Evolutionary conservation across 2,329 filamentous ascomycete species (phyloP).

Genomic region (Stemphylium beticola): DNA sequence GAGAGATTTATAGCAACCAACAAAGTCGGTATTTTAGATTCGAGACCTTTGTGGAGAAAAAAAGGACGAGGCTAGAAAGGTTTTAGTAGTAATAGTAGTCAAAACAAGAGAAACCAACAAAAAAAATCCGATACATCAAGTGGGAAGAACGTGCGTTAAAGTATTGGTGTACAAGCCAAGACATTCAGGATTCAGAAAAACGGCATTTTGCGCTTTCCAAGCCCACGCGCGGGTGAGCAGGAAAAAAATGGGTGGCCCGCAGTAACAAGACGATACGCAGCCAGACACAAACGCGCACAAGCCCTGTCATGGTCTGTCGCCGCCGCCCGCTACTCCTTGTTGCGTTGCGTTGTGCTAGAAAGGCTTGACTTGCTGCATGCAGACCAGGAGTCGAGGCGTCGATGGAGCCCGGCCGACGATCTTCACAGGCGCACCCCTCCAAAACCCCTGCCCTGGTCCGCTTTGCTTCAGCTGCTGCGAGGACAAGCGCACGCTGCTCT

Average conservation of each 20-base stretch:
- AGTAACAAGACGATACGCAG: no score
- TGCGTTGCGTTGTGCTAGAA: not conserved
- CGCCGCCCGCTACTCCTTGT: not conserved
- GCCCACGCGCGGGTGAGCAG: not conserved
- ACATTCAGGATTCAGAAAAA: not conserved
- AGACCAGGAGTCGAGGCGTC: conserved; percentile 5
- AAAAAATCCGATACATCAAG: conserved; percentile 17
- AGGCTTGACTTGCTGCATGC: no score
- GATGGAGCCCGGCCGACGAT: conserved; percentile 13
- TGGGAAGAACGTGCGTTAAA: conserved; percentile 41
- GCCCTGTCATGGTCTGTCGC: conserved; percentile 8
- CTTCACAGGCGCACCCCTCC: conserved; percentile 20
- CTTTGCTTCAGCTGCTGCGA: conserved; percentile 13
- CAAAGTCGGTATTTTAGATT: not conserved
- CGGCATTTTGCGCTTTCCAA: not conserved
- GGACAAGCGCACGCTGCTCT: not conserved
- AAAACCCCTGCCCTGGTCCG: conserved; percentile 4
- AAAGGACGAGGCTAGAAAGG: conserved; percentile 9
- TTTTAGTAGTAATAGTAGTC: conserved; percentile 2
- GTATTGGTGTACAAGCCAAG: conserved; percentile 42
- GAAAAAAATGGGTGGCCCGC: not conserved
- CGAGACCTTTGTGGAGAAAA: conserved; percentile 1
- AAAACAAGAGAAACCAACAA: conserved; percentile 6
- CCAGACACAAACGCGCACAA: not conserved
- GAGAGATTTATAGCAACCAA: not conserved